Conservation (phyloP, 768 basidiomycete genomes). For the Agaricus subrufescens region DNA sequence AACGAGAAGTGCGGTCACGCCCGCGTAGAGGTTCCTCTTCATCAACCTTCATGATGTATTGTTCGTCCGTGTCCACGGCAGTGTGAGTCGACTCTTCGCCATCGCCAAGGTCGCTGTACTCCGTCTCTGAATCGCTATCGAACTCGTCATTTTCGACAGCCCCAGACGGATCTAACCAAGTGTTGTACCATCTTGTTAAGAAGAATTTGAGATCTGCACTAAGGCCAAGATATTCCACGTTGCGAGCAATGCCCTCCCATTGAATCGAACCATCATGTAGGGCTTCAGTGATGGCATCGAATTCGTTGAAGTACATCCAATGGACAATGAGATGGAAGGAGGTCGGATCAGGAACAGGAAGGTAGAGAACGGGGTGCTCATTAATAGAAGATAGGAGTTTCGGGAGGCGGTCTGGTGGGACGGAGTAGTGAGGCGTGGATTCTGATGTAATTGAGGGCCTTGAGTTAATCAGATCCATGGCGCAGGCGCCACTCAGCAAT, state of each 20-base stretch:
- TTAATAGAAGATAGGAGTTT: conserved; percentile 63
- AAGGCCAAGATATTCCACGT: conserved; percentile 85
- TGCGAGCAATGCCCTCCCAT: conserved; percentile 87
- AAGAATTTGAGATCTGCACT: conserved; percentile 72
- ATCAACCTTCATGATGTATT: conserved; percentile 18
- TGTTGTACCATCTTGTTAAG: conserved; percentile 69
- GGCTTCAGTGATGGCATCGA: conserved; percentile 58
- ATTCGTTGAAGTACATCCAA: conserved; percentile 80
- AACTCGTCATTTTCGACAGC: conserved; percentile 21
- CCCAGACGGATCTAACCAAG: conserved; percentile 46
- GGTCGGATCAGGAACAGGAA: conserved; percentile 70
- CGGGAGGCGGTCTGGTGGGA: conserved; percentile 54
- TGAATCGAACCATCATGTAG: conserved; percentile 60
- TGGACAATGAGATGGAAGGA: conserved; percentile 72
- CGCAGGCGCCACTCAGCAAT: conserved; percentile 64
- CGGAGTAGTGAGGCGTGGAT: conserved; percentile 16
- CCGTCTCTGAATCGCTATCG: conserved; percentile 36
- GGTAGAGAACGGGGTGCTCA: conserved; percentile 63
- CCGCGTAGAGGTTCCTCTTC: conserved; percentile 13
- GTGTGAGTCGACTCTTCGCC: conserved; percentile 29
- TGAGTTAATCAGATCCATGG: conserved; percentile 51
- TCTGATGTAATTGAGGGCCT: conserved; percentile 24
- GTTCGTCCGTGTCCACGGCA: conserved; percentile 33
- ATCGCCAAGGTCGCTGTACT: conserved; percentile 29
- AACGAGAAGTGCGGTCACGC: conserved; percentile 20